These are phyloP conservation scores for Berberis vulgaris DNA, from an alignment of 164 flowering plant genomes.

Conservation along the genomic window DNA sequence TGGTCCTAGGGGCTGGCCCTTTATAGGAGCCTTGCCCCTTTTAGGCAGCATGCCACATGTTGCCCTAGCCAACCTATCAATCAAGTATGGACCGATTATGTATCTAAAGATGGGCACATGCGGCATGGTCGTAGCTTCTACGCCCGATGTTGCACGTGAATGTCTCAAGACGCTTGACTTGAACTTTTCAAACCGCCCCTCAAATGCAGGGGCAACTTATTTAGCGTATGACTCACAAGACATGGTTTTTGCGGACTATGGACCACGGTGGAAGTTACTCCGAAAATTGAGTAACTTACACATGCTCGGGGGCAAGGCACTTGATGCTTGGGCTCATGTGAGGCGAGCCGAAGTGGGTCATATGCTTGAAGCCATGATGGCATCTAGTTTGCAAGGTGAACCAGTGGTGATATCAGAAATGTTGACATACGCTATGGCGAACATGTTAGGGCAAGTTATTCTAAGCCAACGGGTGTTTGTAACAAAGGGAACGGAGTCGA, in stretches of 20 bases:
- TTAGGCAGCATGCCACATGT: slow-evolving; percentile 16
- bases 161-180: slow-evolving; percentile 14
- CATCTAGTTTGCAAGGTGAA: slow-evolving; percentile 5
- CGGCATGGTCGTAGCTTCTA: slow-evolving; percentile 11
- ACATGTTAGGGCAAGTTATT: slow-evolving; percentile 35
- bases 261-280: slow-evolving; percentile 24
- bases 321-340: slow-evolving; percentile 24
- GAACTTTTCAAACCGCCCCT: slow-evolving; percentile 14
- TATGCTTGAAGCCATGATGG: slow-evolving; percentile 28
- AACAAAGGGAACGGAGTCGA: slow-evolving; percentile 22
- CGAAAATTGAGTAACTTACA: slow-evolving; percentile 25
- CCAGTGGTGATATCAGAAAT: slow-evolving; percentile 29
- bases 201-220: slow-evolving; percentile 11
- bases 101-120: slow-evolving; percentile 13
- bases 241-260: slow-evolving; percentile 32
- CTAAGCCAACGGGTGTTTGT: slow-evolving; percentile 38
- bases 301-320: slow-evolving; percentile 32
- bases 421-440: slow-evolving; percentile 31
- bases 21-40: slow-evolving; percentile 12
- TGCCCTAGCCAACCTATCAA: slow-evolving; percentile 5
- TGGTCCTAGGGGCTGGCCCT: slow-evolving; percentile 16
- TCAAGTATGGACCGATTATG: slow-evolving; percentile 13
- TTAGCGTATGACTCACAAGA: slow-evolving; percentile 10
- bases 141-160: slow-evolving; percentile 7
- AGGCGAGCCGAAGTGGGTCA: slow-evolving; percentile 23